These are phyloP conservation scores for Tothia fuscella DNA, from an alignment of 2,329 filamentous ascomycete species.

Conservation along the genomic window DNA sequence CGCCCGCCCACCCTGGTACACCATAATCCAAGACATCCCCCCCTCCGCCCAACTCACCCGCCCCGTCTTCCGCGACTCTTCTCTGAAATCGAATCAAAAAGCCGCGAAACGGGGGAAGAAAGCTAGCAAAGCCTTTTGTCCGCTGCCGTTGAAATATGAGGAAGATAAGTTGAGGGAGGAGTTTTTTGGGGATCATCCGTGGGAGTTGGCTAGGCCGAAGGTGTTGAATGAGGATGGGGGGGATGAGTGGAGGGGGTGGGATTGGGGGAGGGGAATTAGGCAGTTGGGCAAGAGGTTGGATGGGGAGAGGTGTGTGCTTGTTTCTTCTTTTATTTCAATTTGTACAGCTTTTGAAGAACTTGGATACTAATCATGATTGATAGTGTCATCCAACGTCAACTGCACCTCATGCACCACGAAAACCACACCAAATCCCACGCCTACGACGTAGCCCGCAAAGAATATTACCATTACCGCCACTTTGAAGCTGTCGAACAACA, in stretches of 20 bases:
- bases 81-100: conserved; percentile 22
- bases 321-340: background rate
- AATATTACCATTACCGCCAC: conserved; percentile 81
- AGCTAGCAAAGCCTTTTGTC: conserved; percentile 46
- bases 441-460: conserved; percentile 76
- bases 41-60: conserved; percentile 49
- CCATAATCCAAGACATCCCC: conserved; percentile 44
- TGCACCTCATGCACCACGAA: conserved; percentile 58
- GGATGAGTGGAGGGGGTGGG: conserved; percentile 59
- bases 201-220: conserved; percentile 85
- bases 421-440: conserved; percentile 31
- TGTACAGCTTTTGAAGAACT: no score
- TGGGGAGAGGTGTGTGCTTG: conserved; percentile 54
- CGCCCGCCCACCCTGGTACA: conserved; percentile 43
- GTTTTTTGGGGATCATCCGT: conserved; percentile 92
- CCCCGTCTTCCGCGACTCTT: conserved; percentile 36
- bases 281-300: conserved; percentile 67
- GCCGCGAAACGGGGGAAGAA: background rate
- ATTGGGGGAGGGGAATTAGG: conserved; percentile 63
- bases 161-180: conserved; percentile 70
- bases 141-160: conserved; percentile 63
- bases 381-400: conserved; percentile 84
- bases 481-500: conserved; percentile 70
- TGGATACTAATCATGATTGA: no score
- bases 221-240: conserved; percentile 78